Conservation (phyloP, 2,329 filamentous ascomycete genomes). For the Lachnellula cervina region DNA sequence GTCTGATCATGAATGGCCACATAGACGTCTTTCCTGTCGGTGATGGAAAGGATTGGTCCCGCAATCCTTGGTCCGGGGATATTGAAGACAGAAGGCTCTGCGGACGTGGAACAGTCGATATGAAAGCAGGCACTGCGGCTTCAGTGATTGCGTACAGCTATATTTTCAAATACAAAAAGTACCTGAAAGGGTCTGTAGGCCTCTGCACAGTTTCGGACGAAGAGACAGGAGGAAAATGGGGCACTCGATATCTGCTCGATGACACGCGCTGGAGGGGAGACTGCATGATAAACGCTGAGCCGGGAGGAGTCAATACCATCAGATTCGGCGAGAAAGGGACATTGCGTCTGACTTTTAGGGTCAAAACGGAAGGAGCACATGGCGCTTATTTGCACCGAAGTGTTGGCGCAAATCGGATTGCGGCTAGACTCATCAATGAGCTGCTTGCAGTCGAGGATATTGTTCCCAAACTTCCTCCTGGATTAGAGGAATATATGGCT, state of each 20-base stretch:
- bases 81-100: slow-evolving; percentile 31
- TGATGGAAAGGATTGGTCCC: slow-evolving; percentile 32
- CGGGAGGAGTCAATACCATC: slow-evolving; percentile 34
- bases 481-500: slow-evolving; percentile 29
- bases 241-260: slow-evolving; percentile 33
- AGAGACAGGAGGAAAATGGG: slow-evolving; percentile 37
- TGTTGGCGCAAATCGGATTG: slow-evolving; percentile 36
- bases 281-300: slow-evolving; percentile 37
- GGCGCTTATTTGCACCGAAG: slow-evolving; percentile 38
- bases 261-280: slow-evolving; percentile 34
- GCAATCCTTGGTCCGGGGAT: slow-evolving; percentile 36
- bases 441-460: slow-evolving; percentile 31
- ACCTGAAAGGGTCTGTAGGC: slow-evolving; percentile 22
- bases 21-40: slow-evolving; percentile 39
- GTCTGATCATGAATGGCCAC: slow-evolving; percentile 39
- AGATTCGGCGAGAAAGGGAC: slow-evolving; percentile 41
- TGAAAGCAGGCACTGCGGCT: slow-evolving; percentile 40
- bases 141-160: slow-evolving; percentile 36
- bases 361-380: slow-evolving; percentile 33
- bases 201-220: slow-evolving; percentile 37
- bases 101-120: slow-evolving; percentile 38
- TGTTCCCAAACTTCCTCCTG: slow-evolving; percentile 24
- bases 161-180: slow-evolving; percentile 23
- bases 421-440: slow-evolving; percentile 28
- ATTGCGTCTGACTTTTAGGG: slow-evolving; percentile 34